Conservation (phyloP, 176 grass and related monocot genomes). For the bread wheat (Triticum aestivum) region IWGSC_CS_RefSeq_v2.1 NC_057811.1:285721239-285721738, state of each 20-base stretch:
- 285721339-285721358: constrained; percentile 31
- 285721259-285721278: constrained; percentile 29
- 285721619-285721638: not conserved
- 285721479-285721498: constrained; percentile 3
- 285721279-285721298: constrained; percentile 19
- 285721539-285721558: constrained; percentile 13
- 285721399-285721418: constrained; percentile 46
- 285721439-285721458: constrained; percentile 83
- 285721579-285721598: not conserved
- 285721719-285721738: constrained; percentile 94
- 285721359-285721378: constrained; percentile 26
- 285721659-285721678: not conserved
- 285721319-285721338: constrained; percentile 25
- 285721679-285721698: constrained; percentile 45
- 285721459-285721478: constrained; percentile 33
- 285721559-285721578: not conserved
- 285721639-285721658: not conserved
- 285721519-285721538: not conserved
- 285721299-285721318: constrained; percentile 26
- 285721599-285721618: not conserved
- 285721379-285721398: constrained; percentile 55
- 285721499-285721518: not conserved
- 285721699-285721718: constrained; percentile 67
- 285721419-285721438: constrained; percentile 54
- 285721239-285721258: constrained; percentile 4